Evolutionary conservation across 257 asterid species (phyloP).

Genomic region (Fraxinus cuspidata): DNA sequence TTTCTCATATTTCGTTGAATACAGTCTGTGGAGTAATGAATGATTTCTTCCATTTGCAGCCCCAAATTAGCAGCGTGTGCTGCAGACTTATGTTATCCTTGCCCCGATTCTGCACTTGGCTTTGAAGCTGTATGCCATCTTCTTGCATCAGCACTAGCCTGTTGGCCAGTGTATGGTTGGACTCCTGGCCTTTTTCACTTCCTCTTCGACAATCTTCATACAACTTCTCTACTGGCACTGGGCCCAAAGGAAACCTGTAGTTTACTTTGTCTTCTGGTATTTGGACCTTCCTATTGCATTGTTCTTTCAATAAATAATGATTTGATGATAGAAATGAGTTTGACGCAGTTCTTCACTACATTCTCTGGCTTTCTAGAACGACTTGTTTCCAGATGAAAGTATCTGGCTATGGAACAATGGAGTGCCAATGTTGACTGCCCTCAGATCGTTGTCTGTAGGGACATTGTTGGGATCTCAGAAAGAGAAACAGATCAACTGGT

Average conservation of each 20-base stretch:
- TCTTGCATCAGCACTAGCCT: slow-evolving; percentile 85
- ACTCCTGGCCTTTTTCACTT: slow-evolving; percentile 85
- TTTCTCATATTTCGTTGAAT: slow-evolving; percentile 24
- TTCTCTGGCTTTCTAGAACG: slow-evolving; percentile 63
- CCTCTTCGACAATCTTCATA: slow-evolving; percentile 65
- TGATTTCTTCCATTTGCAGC: slow-evolving; percentile 52
- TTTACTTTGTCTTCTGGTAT: slow-evolving; percentile 81
- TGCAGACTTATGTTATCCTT: slow-evolving; percentile 62
- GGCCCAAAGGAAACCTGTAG: slow-evolving; percentile 99
- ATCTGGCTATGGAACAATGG: slow-evolving; percentile 89
- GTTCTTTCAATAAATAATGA: slow-evolving; percentile 21
- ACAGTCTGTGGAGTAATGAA: slow-evolving; percentile 4
- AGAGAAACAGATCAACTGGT: slow-evolving; percentile 83
- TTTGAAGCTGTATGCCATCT: slow-evolving; percentile 90
- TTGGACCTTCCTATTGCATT: slow-evolving; percentile 30
- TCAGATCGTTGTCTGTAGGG: slow-evolving; percentile 68
- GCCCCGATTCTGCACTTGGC: slow-evolving; percentile 75
- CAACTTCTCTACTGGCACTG: slow-evolving; percentile 75
- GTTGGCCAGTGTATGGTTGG: slow-evolving; percentile 98
- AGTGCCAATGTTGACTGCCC: slow-evolving; percentile 66
- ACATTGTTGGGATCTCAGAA: slow-evolving; percentile 73
- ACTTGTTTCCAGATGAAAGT: slow-evolving; percentile 76
- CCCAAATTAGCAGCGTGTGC: slow-evolving; percentile 89
- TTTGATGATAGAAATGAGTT: slow-evolving; percentile 21
- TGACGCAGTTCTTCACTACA: slow-evolving; percentile 30